Conservation (phyloP, 1,284 basidiomycete genomes). For the Lentinula novae-zelandiae region DNA sequence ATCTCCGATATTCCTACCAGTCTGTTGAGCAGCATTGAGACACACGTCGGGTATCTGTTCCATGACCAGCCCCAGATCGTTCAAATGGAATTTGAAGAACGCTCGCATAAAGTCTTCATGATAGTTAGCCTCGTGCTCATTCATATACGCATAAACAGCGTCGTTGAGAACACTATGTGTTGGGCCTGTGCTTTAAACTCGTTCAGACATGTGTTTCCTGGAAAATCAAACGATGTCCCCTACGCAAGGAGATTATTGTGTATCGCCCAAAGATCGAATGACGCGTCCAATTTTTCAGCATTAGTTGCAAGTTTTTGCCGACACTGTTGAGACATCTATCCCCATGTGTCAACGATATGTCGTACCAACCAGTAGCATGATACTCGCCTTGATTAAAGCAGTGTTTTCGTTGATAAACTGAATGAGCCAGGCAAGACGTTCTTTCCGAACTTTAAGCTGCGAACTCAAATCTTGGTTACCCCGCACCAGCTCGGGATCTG, state of each 20-base stretch:
- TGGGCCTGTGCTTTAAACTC: slow-evolving; percentile 37
- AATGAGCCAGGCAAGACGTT: slow-evolving; percentile 79
- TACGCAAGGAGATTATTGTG: slow-evolving; percentile 74
- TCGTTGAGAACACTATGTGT: slow-evolving; percentile 60
- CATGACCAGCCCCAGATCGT: slow-evolving; percentile 54
- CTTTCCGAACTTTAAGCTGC: slow-evolving; percentile 76
- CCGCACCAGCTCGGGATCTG: slow-evolving; percentile 72
- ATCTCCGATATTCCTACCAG: slow-evolving; percentile 36
- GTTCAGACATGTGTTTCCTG: neutral
- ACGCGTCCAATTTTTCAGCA: slow-evolving; percentile 85
- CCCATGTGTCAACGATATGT: neutral
- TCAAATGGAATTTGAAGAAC: slow-evolving; percentile 79
- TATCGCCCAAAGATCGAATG: slow-evolving; percentile 79
- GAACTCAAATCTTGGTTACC: slow-evolving; percentile 78
- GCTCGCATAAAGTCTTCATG: slow-evolving; percentile 79
- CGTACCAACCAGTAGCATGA: neutral
- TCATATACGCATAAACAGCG: slow-evolving; percentile 64
- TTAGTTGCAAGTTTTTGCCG: slow-evolving; percentile 79
- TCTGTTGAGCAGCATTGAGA: slow-evolving; percentile 35
- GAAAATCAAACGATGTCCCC: slow-evolving; percentile 22
- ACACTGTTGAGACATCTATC: slow-evolving; percentile 75
- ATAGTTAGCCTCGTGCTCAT: slow-evolving; percentile 45
- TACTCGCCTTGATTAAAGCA: slow-evolving; percentile 64
- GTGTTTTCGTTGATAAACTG: slow-evolving; percentile 86
- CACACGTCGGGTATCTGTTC: slow-evolving; percentile 50